Evolutionary conservation across 1,284 basidiomycete species (phyloP).

Genomic region (Ganoderma multipileum): DNA sequence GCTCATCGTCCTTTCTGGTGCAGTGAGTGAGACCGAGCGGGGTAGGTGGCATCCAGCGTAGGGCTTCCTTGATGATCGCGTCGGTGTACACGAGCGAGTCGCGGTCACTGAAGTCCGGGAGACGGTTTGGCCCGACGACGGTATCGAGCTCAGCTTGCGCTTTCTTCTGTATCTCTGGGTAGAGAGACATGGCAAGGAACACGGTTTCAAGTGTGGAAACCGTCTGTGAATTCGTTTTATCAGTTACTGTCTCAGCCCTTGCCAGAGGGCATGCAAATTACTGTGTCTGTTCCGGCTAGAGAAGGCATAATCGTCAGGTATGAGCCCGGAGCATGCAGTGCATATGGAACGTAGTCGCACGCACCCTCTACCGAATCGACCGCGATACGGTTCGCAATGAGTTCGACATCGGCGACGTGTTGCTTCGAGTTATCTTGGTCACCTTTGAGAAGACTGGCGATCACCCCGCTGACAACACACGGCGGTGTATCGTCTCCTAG

Average conservation of each 20-base stretch:
- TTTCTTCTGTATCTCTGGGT: conserved; percentile 30
- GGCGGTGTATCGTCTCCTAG: not conserved
- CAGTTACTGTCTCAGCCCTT: not conserved
- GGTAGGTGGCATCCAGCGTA: conserved; percentile 30
- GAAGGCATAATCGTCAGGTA: not conserved
- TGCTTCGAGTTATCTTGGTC: not conserved
- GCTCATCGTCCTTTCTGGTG: conserved; percentile 25
- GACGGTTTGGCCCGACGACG: conserved; percentile 30
- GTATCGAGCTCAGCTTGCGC: conserved; percentile 42
- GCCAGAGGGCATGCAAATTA: not conserved
- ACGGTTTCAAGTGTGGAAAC: conserved; percentile 25
- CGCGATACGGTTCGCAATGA: not conserved
- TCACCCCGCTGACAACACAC: not conserved
- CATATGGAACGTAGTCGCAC: not conserved
- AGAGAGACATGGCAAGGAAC: conserved; percentile 28
- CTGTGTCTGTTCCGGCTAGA: conserved; percentile 22
- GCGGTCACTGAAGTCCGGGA: conserved; percentile 30
- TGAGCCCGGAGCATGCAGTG: not conserved
- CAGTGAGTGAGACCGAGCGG: conserved; percentile 24
- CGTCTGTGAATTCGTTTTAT: conserved; percentile 29
- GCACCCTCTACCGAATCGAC: not conserved
- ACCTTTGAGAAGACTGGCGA: not conserved
- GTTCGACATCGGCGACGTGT: not conserved
- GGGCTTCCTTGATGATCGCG: conserved; percentile 31
- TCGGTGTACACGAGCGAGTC: conserved; percentile 25